A percentile compares a stretch with the other conserved stretches of the same genome.
Evolutionary conservation across 768 basidiomycete species (phyloP).

Genomic region (Russula olivacea): DNA sequence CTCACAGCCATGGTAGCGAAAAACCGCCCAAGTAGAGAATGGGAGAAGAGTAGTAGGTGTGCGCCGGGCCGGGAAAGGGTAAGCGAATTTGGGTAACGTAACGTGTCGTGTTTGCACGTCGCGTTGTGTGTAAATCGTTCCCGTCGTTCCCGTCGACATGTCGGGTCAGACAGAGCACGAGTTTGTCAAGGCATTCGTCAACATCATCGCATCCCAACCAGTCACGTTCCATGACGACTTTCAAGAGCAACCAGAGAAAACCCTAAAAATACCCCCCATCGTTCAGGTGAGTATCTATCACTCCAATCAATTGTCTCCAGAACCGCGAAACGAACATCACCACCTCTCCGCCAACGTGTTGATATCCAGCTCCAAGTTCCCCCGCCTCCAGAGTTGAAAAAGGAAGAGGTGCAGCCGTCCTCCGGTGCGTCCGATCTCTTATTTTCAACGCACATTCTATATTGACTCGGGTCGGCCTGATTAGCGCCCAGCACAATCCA

Average conservation of each 20-base stretch:
- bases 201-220: slow-evolving; percentile 59
- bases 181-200: slow-evolving; percentile 62
- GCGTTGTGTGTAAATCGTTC: too few species aligned
- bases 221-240: slow-evolving; percentile 69
- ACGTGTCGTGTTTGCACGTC: too few species aligned
- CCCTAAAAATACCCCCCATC: slow-evolving; percentile 63
- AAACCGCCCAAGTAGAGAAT: neutral
- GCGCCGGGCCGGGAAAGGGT: neutral
- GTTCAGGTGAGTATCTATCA: slow-evolving; percentile 46
- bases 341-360: neutral
- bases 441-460: neutral
- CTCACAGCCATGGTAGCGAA: slow-evolving; percentile 28
- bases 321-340: neutral
- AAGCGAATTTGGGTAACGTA: neutral
- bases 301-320: slow-evolving; percentile 19
- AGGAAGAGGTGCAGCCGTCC: slow-evolving; percentile 32
- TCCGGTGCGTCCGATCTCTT: slow-evolving; percentile 27
- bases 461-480: neutral
- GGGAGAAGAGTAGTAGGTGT: neutral
- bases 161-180: slow-evolving; percentile 42
- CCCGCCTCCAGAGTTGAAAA: slow-evolving; percentile 50
- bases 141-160: slow-evolving; percentile 36
- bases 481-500: slow-evolving; percentile 41
- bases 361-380: slow-evolving; percentile 51
- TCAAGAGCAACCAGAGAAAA: slow-evolving; percentile 61